A percentile compares a stretch with the other conserved stretches of the same genome.
These are phyloP conservation scores for Magnolia kwangsiensis DNA, from an alignment of 164 flowering plant species.

Conservation along the genomic window DNA sequence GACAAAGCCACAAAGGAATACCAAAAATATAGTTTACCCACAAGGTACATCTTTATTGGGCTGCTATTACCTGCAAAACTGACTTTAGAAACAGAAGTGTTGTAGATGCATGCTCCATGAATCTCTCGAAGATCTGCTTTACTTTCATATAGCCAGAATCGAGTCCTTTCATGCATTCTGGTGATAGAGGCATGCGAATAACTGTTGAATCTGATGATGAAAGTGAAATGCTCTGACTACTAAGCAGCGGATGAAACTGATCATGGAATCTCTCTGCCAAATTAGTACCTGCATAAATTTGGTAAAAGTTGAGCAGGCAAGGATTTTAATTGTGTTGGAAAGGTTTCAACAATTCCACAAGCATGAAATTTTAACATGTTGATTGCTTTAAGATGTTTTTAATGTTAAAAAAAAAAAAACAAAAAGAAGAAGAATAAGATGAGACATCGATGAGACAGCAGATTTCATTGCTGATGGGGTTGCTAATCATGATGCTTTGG, in stretches of 20 bases:
- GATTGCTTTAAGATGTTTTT: neutral
- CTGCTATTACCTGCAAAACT: conserved; percentile 66
- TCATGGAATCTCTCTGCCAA: conserved; percentile 73
- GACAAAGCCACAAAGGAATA: neutral
- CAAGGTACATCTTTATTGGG: neutral
- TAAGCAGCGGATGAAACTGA: conserved; percentile 84
- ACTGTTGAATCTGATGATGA: conserved; percentile 57
- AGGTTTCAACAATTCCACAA: neutral
- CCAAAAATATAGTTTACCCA: neutral
- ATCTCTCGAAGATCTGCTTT: conserved; percentile 47
- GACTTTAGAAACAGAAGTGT: conserved; percentile 76
- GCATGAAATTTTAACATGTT: neutral
- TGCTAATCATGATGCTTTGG: too few species aligned
- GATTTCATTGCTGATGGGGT: too few species aligned
- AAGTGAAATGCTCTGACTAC: conserved; percentile 55
- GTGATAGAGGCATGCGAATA: conserved; percentile 89
- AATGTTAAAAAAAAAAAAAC: neutral
- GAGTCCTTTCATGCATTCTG: conserved; percentile 58
- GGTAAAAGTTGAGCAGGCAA: neutral
- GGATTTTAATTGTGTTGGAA: neutral
- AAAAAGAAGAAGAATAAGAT: too few species aligned
- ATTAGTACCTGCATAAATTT: conserved; percentile 58
- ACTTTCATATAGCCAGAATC: conserved; percentile 50
- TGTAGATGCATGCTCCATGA: conserved; percentile 66
- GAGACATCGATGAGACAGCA: too few species aligned